Percentiles rank a stretch among this genome's conserved stretches.
Conservation (phyloP, 164 flowering plant genomes). For the Aristolochia contorta region DNA sequence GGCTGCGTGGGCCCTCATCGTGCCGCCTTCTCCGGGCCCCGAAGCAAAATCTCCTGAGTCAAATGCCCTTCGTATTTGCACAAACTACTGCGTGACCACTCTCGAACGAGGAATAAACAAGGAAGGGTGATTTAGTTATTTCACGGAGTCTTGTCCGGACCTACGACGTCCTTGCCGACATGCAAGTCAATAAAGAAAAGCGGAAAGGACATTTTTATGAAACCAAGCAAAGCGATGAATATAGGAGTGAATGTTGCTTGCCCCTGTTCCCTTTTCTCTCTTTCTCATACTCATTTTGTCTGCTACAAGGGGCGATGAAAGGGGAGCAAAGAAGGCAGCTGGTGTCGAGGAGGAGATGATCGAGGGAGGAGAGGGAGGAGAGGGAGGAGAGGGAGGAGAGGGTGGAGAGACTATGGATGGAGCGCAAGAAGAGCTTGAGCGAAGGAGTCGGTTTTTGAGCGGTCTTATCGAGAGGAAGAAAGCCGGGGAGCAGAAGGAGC, state of each 20-base stretch:
- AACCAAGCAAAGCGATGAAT: neutral
- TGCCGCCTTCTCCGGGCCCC: no score
- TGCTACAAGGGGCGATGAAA: neutral
- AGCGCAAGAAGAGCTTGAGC: constrained; percentile 78
- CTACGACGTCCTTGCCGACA: no score
- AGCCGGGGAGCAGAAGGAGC: constrained; percentile 38
- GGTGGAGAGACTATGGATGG: constrained; percentile 34
- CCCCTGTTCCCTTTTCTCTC: neutral
- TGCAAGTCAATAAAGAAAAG: neutral
- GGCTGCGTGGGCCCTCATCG: no score
- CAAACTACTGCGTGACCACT: no score
- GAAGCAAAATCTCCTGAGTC: no score
- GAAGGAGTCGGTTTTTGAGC: constrained; percentile 76
- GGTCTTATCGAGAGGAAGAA: constrained; percentile 80
- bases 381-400: neutral
- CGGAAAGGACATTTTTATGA: neutral
- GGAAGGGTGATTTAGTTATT: no score
- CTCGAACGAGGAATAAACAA: no score
- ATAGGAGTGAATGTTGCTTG: neutral
- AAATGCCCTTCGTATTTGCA: no score
- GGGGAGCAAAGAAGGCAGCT: neutral
- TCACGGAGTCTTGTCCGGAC: no score
- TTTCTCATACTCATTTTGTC: neutral
- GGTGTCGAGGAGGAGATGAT: neutral
- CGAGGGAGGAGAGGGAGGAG: neutral